phyloP scores from a whole-genome alignment of 495 filamentous ascomycete genomes.

The Daldinia vernicosa region DNA sequence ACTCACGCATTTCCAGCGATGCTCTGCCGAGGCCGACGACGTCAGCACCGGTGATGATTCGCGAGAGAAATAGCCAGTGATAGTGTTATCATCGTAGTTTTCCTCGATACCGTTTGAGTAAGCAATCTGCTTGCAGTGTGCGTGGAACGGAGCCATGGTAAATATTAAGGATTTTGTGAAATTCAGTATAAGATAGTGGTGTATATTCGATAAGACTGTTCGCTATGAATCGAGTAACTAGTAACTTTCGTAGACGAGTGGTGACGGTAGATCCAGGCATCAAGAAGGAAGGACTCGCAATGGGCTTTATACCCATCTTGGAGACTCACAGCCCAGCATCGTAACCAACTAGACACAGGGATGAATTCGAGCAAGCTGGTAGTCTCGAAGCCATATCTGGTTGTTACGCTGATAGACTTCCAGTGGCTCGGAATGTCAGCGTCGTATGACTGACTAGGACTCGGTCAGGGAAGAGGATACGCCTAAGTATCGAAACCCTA shows the following conservation, averaged over 20 bases:
- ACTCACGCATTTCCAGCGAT: conserved; percentile 38
- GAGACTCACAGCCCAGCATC: conserved; percentile 11
- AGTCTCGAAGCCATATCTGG: conserved; percentile 6
- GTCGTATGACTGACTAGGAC: conserved; percentile 36
- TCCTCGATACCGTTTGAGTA: neutral
- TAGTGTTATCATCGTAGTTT: neutral
- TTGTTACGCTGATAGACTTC: conserved; percentile 1
- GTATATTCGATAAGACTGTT: neutral
- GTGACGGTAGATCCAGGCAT: neutral
- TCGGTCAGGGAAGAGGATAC: conserved; percentile 22
- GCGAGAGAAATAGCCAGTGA: neutral
- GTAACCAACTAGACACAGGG: neutral
- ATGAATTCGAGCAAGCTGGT: neutral
- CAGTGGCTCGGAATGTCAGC: conserved; percentile 36
- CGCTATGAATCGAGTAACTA: neutral
- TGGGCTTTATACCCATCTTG: neutral
- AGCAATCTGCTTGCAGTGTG: neutral
- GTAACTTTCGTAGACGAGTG: neutral
- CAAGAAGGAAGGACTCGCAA: neutral
- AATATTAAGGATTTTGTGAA: neutral
- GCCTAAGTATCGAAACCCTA: conserved; percentile 22
- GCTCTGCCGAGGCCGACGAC: neutral
- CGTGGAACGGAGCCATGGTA: conserved; percentile 1
- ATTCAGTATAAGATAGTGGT: neutral
- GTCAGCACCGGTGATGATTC: neutral